Evolutionary conservation across 139 green algal species (phyloP).

Genomic region (Trebouxia sp.): DNA sequence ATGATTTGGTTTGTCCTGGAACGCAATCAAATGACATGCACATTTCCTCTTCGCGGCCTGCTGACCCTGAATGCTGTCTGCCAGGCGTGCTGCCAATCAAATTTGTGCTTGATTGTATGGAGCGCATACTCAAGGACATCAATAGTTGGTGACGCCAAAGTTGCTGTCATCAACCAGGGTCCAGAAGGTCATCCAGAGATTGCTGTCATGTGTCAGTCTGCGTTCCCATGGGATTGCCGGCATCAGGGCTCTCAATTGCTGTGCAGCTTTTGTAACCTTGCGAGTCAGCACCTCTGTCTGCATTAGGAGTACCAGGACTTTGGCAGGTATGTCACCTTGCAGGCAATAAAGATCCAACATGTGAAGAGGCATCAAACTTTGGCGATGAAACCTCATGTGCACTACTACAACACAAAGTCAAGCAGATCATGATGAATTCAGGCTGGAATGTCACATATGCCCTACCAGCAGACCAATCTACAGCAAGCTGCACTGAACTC

Average conservation of each 20-base stretch:
- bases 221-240: neutral
- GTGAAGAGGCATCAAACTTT: neutral
- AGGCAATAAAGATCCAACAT: neutral
- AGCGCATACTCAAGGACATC: no score
- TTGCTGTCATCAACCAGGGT: neutral
- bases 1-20: no score
- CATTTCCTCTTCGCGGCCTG: no score
- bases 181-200: slow-evolving; percentile 10
- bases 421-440: neutral
- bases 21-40: no score
- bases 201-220: slow-evolving; percentile 7
- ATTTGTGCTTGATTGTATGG: neutral
- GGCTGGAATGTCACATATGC: neutral
- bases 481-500: neutral
- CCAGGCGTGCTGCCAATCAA: neutral
- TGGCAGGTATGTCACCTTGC: neutral
- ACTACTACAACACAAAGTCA: no score
- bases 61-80: neutral
- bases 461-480: neutral
- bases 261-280: neutral
- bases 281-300: neutral
- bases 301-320: slow-evolving; percentile 11
- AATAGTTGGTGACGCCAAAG: neutral
- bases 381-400: no score
- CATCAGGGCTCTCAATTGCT: slow-evolving; percentile 16